Conservation (phyloP, 148 eudicot species). For the Rhododendron griersonianum region DNA sequence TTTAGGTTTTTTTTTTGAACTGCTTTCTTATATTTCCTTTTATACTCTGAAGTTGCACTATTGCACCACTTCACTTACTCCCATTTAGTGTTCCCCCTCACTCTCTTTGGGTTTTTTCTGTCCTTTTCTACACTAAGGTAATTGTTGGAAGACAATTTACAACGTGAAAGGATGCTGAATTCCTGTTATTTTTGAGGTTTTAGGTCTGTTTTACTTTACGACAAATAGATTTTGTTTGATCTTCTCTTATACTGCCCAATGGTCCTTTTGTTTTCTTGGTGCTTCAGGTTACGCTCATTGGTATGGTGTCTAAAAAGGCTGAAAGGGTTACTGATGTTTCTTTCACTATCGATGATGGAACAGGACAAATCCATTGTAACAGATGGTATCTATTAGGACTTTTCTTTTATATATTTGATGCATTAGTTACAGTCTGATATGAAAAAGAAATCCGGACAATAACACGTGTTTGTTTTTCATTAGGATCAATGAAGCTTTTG, state of each 20-base stretch:
- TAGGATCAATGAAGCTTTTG: slow-evolving; percentile 80
- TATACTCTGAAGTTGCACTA: neutral
- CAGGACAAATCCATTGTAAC: slow-evolving; percentile 54
- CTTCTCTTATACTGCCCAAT: neutral
- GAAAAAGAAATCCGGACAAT: neutral
- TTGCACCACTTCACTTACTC: neutral
- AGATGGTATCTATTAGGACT: slow-evolving; percentile 41
- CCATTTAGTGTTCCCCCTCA: neutral
- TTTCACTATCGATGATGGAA: slow-evolving; percentile 58
- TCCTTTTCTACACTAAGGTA: neutral
- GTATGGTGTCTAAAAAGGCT: slow-evolving; percentile 40
- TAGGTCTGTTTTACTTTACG: neutral
- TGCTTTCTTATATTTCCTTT: too few species aligned
- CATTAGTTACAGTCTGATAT: neutral
- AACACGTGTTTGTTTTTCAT: neutral
- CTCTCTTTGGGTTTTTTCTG: neutral
- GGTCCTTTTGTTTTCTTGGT: neutral
- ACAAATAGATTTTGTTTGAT: neutral
- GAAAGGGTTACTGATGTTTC: slow-evolving; percentile 52
- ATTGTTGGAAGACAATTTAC: neutral
- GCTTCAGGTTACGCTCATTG: slow-evolving; percentile 53
- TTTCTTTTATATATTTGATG: neutral
- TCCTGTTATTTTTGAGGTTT: neutral
- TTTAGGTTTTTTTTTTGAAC: too few species aligned
- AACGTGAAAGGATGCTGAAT: neutral